phyloP scores from a whole-genome alignment of 495 filamentous ascomycete genomes.

The Penicillium canescens region DNA sequence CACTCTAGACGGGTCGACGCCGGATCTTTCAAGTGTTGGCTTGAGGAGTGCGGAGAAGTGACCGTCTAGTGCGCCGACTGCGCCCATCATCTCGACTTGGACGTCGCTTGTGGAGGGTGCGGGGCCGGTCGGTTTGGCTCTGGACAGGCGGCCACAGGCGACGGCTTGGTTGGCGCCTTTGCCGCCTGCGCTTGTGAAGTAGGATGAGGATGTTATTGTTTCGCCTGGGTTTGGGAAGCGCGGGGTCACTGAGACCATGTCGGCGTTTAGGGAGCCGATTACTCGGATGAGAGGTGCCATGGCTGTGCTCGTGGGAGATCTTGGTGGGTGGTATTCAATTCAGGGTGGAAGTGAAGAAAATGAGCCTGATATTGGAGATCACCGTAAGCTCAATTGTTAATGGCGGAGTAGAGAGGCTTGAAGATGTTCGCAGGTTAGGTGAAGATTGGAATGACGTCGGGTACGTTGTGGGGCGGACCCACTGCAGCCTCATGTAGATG shows the following conservation, averaged over 20 bases:
- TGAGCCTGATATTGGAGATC: too few species aligned
- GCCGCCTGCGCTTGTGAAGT: constrained; percentile 79
- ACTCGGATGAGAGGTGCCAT: constrained; percentile 66
- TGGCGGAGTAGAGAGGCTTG: too few species aligned
- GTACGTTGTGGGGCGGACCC: too few species aligned
- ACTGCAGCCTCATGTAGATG: too few species aligned
- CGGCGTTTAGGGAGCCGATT: constrained; percentile 91
- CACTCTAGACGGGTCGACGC: constrained; percentile 62
- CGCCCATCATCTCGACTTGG: constrained; percentile 76
- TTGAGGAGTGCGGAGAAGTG: constrained; percentile 40
- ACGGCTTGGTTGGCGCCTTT: constrained; percentile 98
- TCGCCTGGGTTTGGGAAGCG: constrained; percentile 83
- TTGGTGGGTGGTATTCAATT: too few species aligned
- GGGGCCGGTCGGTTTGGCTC: constrained; percentile 30
- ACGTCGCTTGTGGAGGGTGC: constrained; percentile 44
- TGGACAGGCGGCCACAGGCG: constrained; percentile 67
- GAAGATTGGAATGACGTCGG: too few species aligned
- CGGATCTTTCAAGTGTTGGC: constrained; percentile 54
- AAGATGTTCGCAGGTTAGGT: too few species aligned
- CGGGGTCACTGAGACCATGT: constrained; percentile 83
- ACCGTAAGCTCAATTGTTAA: too few species aligned
- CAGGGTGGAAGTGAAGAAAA: too few species aligned
- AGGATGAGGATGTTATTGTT: constrained; percentile 78
- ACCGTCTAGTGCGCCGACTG: constrained; percentile 65
- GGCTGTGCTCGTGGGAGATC: background rate